Conservation (phyloP, 768 basidiomycete genomes). For the Calocybe cyanea region DNA sequence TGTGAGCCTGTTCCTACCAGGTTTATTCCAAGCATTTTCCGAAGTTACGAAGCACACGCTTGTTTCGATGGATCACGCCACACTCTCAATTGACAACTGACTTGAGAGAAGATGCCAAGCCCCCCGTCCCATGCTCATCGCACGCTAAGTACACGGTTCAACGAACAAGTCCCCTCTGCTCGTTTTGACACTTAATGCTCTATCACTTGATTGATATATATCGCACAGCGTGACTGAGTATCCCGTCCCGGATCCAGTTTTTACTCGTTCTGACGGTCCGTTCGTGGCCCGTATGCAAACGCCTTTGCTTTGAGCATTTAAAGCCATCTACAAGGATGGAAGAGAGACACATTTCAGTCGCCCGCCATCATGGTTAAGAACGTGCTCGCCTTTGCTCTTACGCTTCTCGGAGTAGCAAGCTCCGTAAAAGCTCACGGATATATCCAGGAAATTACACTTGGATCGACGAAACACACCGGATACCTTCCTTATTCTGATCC, state of each 20-base stretch:
- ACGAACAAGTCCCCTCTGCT: no score
- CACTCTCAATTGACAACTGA: background rate
- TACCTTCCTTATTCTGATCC: constrained; percentile 35
- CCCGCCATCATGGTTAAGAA: constrained; percentile 2
- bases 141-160: no score
- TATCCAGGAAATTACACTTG: constrained; percentile 33
- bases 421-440: constrained; percentile 31
- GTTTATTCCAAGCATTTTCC: constrained; percentile 15
- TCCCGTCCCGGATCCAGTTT: background rate
- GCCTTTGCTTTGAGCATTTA: no score
- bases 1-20: background rate
- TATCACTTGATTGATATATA: constrained; percentile 10
- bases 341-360: background rate
- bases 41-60: constrained; percentile 11
- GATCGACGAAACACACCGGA: constrained; percentile 29
- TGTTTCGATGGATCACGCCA: constrained; percentile 9
- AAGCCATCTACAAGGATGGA: no score
- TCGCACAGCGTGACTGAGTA: constrained; percentile 1
- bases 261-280: background rate
- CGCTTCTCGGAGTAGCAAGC: constrained; percentile 10
- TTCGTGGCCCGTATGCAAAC: background rate
- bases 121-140: background rate
- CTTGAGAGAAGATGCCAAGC: constrained; percentile 10
- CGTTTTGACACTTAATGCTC: background rate
- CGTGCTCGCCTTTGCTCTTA: constrained; percentile 8